Evolutionary conservation across 257 asterid genomes (phyloP).

Genomic region (Plantago ovata): DNA sequence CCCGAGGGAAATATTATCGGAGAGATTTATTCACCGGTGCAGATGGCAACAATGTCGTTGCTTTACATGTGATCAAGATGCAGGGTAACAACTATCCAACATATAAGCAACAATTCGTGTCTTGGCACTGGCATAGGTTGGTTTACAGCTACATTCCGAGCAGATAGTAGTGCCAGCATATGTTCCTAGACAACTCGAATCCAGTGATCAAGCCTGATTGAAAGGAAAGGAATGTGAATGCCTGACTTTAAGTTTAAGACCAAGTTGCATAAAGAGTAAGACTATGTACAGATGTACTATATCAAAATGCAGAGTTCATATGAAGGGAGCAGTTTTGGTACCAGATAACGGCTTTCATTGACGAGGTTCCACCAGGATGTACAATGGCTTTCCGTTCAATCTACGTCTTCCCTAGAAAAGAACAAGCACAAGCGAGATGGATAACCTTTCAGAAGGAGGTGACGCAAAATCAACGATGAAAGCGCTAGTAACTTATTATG

Average conservation of each 20-base stretch:
- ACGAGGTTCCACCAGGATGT: constrained; percentile 81
- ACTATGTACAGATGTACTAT: not conserved
- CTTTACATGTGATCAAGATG: not conserved
- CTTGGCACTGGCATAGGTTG: not conserved
- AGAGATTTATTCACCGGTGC: not conserved
- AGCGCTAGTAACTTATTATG: too few species aligned
- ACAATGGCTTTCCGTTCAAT: constrained; percentile 67
- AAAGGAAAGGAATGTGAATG: not conserved
- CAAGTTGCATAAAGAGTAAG: not conserved
- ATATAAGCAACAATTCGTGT: not conserved
- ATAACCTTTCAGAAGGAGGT: not conserved
- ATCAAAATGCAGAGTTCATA: not conserved
- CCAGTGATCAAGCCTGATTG: constrained; percentile 6
- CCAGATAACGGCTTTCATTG: constrained; percentile 36
- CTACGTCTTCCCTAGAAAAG: constrained; percentile 45
- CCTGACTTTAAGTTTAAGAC: too few species aligned
- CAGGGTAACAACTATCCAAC: not conserved
- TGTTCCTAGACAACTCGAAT: constrained; percentile 7
- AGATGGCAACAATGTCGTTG: not conserved
- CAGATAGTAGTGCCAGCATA: not conserved
- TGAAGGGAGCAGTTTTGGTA: not conserved
- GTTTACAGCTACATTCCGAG: not conserved
- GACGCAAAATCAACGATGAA: too few species aligned
- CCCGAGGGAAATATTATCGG: not conserved
- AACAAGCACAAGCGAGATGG: constrained; percentile 1